phyloP scores from a whole-genome alignment of 176 grass and related monocot genomes.

The Thalia dealbata region DNA sequence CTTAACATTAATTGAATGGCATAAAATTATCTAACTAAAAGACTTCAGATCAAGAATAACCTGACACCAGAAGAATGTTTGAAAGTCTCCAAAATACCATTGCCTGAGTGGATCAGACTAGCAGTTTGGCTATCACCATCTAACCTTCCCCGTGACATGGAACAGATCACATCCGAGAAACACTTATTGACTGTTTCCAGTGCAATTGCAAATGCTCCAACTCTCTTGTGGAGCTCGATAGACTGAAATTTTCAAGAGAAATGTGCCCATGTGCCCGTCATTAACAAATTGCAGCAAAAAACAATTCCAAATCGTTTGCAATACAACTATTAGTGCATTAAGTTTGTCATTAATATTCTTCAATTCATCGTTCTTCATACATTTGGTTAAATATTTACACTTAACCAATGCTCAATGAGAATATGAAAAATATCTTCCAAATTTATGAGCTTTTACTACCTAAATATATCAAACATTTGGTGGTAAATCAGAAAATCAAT shows the following conservation, averaged over 20 bases:
- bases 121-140: constrained; percentile 72
- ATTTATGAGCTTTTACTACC: no score
- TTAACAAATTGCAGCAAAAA: background rate
- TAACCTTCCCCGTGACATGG: constrained; percentile 51
- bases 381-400: no score
- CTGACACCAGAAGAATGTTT: constrained; percentile 78
- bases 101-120: constrained; percentile 71
- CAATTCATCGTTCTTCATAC: background rate
- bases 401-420: no score
- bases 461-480: no score
- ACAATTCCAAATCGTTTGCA: background rate
- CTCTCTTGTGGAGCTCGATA: constrained; percentile 81
- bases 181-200: constrained; percentile 96
- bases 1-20: background rate
- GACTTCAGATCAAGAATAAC: constrained; percentile 29
- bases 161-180: constrained; percentile 84
- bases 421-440: no score
- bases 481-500: no score
- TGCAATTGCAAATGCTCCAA: constrained; percentile 81
- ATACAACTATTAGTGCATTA: background rate
- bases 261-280: background rate
- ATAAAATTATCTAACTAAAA: background rate
- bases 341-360: background rate
- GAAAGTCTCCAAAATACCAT: constrained; percentile 71
- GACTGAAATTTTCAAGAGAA: constrained; percentile 37